A percentile compares a stretch with the other conserved stretches of the same genome.
phyloP scores from a whole-genome alignment of 228 moss, liverwort and hornwort species.

The Sphagnum fallax region DNA sequence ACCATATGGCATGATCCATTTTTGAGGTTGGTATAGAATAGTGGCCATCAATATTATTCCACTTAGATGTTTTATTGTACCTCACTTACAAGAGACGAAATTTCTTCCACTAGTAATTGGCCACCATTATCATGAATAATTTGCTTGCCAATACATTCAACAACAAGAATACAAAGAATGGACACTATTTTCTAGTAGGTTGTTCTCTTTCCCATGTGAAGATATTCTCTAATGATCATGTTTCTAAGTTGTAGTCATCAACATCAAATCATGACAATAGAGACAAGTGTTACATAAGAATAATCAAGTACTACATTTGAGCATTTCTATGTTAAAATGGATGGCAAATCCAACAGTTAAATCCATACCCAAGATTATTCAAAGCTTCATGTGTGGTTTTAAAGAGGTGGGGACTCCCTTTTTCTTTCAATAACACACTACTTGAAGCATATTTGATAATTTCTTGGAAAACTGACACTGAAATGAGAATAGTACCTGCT shows the following conservation, averaged over 20 bases:
- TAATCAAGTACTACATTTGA: no score
- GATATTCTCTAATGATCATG: no score
- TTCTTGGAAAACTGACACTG: constrained; percentile 43
- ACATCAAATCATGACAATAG: no score
- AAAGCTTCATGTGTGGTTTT: constrained; percentile 60
- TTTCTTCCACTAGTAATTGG: constrained; percentile 56
- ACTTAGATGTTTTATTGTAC: constrained; percentile 28
- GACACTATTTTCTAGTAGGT: no score
- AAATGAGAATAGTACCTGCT: constrained; percentile 26
- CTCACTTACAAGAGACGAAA: constrained; percentile 41
- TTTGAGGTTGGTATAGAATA: constrained; percentile 29
- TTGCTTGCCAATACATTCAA: constrained; percentile 30
- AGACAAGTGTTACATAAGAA: no score
- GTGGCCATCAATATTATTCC: constrained; percentile 26
- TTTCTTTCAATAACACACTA: constrained; percentile 27
- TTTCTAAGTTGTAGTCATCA: no score
- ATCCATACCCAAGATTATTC: constrained; percentile 60
- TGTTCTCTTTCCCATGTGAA: no score
- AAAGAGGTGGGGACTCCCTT: constrained; percentile 25
- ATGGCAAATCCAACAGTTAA: no score
- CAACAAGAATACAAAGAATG: no score
- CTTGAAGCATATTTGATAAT: constrained; percentile 28
- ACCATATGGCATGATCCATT: constrained; percentile 17
- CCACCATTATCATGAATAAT: constrained; percentile 69
- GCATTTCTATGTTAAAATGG: no score